Percentiles rank a stretch among this genome's conserved stretches.
Evolutionary conservation across 495 filamentous ascomycete genomes (phyloP).

Genomic region (Cercophora scortea): DNA sequence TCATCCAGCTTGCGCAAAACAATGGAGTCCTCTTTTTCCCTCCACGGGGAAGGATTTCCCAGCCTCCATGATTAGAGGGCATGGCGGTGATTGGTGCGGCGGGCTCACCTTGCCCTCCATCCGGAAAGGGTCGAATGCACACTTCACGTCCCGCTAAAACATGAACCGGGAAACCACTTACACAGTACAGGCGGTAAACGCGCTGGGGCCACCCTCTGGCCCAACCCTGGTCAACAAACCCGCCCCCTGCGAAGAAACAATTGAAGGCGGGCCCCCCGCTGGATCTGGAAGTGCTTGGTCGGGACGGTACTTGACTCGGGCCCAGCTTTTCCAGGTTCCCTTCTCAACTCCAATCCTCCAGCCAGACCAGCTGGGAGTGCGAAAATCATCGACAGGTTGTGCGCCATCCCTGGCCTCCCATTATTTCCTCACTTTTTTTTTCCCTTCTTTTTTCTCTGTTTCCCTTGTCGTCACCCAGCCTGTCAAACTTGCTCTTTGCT

Average conservation of each 20-base stretch:
- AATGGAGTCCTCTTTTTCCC: not conserved
- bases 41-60: not conserved
- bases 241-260: conserved; percentile 1
- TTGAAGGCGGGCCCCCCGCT: no score
- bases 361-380: not conserved
- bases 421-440: not conserved
- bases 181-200: not conserved
- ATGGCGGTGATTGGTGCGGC: conserved; percentile 11
- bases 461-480: not conserved
- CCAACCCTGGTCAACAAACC: conserved; percentile 2
- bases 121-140: conserved; percentile 5
- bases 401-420: conserved; percentile 4
- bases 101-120: conserved; percentile 3
- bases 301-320: not conserved
- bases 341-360: not conserved
- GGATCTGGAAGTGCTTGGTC: not conserved
- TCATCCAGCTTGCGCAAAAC: not conserved
- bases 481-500: not conserved
- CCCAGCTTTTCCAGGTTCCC: not conserved
- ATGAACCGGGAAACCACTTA: not conserved
- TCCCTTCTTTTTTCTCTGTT: not conserved
- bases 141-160: not conserved
- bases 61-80: not conserved
- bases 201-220: not conserved
- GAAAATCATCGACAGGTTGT: conserved; percentile 2